phyloP scores from a whole-genome alignment of 331 rosid genomes.

The Saraca asoca region DNA sequence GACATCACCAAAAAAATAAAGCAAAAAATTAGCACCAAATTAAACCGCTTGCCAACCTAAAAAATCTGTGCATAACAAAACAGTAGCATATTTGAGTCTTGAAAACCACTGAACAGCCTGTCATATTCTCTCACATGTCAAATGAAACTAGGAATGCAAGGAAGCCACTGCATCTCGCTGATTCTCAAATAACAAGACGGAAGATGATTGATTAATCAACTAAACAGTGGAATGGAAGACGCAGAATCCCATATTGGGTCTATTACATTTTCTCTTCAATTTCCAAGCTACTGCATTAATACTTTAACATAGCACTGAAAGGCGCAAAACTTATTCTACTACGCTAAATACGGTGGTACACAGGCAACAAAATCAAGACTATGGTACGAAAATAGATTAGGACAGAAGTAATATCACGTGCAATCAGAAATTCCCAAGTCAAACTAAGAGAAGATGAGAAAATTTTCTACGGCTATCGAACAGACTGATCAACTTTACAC shows the following conservation, averaged over 20 bases:
- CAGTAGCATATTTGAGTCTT: not conserved
- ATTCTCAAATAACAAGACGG: constrained; percentile 12
- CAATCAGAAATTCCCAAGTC: not conserved
- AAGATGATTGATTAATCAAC: not conserved
- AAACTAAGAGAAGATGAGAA: not conserved
- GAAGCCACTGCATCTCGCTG: constrained; percentile 15
- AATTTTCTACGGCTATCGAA: not conserved
- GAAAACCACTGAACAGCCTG: constrained; percentile 19
- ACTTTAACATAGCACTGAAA: not conserved
- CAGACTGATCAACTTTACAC: not conserved
- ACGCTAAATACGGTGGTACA: constrained; percentile 17
- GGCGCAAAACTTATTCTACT: not conserved
- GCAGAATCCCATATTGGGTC: not conserved
- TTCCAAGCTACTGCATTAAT: constrained; percentile 14
- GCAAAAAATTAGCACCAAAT: constrained; percentile 25
- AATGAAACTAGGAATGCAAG: constrained; percentile 2
- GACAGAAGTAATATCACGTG: constrained; percentile 1
- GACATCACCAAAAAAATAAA: constrained; percentile 31
- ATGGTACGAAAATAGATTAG: constrained; percentile 11
- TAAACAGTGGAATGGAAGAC: not conserved
- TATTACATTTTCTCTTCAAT: not conserved
- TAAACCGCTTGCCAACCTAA: constrained; percentile 43
- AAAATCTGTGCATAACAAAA: not conserved
- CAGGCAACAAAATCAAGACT: constrained; percentile 7
- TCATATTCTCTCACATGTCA: constrained; percentile 8